Percentiles rank a stretch among this genome's conserved stretches.
Conservation (phyloP, 169 alveolate species). For the Besnoitia besnoiti region DNA sequence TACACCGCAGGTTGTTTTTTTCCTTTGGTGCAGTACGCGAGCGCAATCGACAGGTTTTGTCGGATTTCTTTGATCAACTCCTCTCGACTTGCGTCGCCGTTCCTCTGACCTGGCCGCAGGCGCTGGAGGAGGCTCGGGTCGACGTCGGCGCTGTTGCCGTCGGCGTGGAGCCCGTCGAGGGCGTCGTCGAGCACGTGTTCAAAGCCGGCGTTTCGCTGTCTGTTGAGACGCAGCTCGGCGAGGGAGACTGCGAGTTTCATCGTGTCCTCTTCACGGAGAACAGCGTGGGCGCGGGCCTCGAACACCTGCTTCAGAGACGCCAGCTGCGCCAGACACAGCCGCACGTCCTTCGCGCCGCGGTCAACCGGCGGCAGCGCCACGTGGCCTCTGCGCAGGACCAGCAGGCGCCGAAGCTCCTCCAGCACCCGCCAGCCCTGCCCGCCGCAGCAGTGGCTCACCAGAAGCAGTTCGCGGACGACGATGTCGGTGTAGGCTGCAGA, state of each 20-base stretch:
- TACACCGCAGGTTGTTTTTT: constrained; percentile 7
- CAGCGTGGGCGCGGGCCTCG: neutral
- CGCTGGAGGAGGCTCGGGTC: neutral
- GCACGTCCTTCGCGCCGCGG: neutral
- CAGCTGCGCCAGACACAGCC: neutral
- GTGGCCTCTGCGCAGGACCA: neutral
- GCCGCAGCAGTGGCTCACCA: neutral
- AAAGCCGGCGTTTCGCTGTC: neutral
- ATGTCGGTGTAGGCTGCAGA: neutral
- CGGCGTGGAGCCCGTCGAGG: too few relatives aligned
- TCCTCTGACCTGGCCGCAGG: neutral
- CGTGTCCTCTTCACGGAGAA: neutral
- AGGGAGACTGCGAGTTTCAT: neutral
- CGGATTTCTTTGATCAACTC: neutral
- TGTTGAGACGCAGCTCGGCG: neutral
- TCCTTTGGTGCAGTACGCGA: neutral
- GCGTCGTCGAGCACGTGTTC: neutral
- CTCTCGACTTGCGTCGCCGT: neutral
- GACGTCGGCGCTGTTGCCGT: too few relatives aligned
- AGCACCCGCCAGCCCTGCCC: neutral
- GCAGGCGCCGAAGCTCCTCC: neutral
- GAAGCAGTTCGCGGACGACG: neutral
- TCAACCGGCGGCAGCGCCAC: neutral
- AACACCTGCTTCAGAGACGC: neutral
- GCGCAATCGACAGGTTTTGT: neutral